Evolutionary conservation across 345 rosid genomes (phyloP).

Genomic region (Clarkia xantiana): DNA sequence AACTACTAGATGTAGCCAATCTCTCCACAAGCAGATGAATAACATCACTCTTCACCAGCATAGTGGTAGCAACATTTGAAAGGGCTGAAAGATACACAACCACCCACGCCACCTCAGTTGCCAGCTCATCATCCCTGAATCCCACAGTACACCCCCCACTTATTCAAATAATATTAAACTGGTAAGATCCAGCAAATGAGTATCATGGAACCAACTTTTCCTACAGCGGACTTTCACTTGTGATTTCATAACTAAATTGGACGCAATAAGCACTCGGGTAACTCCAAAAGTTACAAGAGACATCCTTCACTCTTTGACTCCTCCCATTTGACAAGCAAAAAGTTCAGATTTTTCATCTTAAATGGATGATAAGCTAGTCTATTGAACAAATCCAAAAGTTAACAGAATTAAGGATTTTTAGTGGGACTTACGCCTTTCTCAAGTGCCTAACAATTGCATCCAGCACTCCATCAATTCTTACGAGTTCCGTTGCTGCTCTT

Average conservation of each 20-base stretch:
- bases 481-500: slow-evolving; percentile 73
- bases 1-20: slow-evolving; percentile 59
- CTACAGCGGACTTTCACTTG: too few relatives aligned
- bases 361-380: too few relatives aligned
- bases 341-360: too few relatives aligned
- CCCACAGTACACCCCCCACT: slow-evolving; percentile 5
- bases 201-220: background rate
- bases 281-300: too few relatives aligned
- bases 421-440: slow-evolving; percentile 49
- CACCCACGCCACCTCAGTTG: slow-evolving; percentile 93
- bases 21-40: slow-evolving; percentile 65
- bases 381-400: too few relatives aligned
- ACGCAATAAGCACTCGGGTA: too few relatives aligned
- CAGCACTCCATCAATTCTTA: slow-evolving; percentile 52
- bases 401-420: background rate
- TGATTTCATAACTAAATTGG: too few relatives aligned
- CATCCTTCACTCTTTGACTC: too few relatives aligned
- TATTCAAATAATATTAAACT: background rate
- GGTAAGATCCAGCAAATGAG: background rate
- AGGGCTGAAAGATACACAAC: slow-evolving; percentile 96
- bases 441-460: slow-evolving; percentile 81
- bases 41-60: slow-evolving; percentile 60
- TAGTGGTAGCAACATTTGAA: slow-evolving; percentile 57
- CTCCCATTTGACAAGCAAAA: too few relatives aligned
- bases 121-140: slow-evolving; percentile 73